Conservation (phyloP, 169 alveolate genomes). For the Eimeria zaria region DNA sequence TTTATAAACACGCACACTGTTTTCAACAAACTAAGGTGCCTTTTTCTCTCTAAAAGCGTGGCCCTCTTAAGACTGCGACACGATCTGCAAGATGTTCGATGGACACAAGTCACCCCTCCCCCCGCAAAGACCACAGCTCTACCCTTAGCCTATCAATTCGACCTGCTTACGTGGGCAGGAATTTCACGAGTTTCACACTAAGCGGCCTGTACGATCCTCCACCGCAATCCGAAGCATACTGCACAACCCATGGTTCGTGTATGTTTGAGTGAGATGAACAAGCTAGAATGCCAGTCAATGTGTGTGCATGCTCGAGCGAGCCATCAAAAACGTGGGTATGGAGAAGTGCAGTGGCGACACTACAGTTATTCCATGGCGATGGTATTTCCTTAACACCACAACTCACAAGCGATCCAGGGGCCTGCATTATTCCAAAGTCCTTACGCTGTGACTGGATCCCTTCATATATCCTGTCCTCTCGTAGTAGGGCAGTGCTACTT, state of each 20-base stretch:
- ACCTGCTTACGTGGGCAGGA: neutral
- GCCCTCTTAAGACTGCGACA: neutral
- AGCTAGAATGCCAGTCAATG: neutral
- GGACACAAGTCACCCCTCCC: neutral
- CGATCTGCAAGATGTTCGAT: neutral
- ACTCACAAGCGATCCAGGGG: neutral
- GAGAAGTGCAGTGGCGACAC: neutral
- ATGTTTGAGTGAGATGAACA: neutral
- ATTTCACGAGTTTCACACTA: neutral
- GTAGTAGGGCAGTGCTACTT: neutral
- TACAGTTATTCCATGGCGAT: neutral
- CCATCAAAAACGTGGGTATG: neutral
- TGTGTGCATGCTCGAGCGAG: neutral
- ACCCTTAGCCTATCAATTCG: neutral
- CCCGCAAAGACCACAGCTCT: neutral
- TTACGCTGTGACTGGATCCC: neutral
- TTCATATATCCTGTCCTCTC: neutral
- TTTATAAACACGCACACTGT: neutral
- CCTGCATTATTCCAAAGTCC: neutral
- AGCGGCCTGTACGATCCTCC: neutral
- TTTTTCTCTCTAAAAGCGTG: neutral
- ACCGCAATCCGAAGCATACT: neutral
- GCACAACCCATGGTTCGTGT: neutral
- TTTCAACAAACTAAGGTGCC: neutral
- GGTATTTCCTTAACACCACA: neutral